Conservation (phyloP, 208 protist genomes). For the Kentomonas sorsogonicus region DNA sequence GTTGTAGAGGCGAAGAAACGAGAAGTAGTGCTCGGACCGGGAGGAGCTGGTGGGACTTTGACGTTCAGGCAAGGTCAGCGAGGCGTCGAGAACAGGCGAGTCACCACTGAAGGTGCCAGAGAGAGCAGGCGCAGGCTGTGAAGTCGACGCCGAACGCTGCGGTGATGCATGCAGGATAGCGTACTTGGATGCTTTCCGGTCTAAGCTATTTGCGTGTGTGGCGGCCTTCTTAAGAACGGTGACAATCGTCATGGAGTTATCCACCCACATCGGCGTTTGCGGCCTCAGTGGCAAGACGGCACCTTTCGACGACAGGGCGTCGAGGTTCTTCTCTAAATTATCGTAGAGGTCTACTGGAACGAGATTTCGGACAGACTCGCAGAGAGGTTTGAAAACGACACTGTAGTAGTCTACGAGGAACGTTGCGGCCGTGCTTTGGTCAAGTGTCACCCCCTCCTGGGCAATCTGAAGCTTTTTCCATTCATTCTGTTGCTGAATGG, state of each 20-base stretch:
- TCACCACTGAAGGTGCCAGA: not conserved
- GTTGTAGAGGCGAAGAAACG: constrained; percentile 84
- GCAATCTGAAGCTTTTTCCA: too few relatives aligned
- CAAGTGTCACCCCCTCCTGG: too few relatives aligned
- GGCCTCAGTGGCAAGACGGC: not conserved
- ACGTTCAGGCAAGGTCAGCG: not conserved
- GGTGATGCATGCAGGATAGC: constrained; percentile 78
- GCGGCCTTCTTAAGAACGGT: constrained; percentile 66
- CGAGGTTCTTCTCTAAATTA: constrained; percentile 52
- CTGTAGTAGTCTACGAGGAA: constrained; percentile 47
- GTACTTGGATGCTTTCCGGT: constrained; percentile 74
- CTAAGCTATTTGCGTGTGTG: constrained; percentile 68
- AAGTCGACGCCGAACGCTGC: constrained; percentile 17
- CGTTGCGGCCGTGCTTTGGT: too few relatives aligned
- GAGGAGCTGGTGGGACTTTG: constrained; percentile 4
- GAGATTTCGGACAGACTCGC: constrained; percentile 34
- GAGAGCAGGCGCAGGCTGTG: not conserved
- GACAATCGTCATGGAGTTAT: constrained; percentile 45
- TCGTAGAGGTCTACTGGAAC: constrained; percentile 72
- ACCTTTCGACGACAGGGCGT: not conserved
- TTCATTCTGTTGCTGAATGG: too few relatives aligned
- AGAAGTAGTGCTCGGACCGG: constrained; percentile 84
- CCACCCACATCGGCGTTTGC: constrained; percentile 9
- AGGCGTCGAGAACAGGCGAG: not conserved
- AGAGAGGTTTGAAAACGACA: constrained; percentile 37